phyloP scores from a whole-genome alignment of 2,329 filamentous ascomycete species.

The Leptosphaerulina australis region DNA sequence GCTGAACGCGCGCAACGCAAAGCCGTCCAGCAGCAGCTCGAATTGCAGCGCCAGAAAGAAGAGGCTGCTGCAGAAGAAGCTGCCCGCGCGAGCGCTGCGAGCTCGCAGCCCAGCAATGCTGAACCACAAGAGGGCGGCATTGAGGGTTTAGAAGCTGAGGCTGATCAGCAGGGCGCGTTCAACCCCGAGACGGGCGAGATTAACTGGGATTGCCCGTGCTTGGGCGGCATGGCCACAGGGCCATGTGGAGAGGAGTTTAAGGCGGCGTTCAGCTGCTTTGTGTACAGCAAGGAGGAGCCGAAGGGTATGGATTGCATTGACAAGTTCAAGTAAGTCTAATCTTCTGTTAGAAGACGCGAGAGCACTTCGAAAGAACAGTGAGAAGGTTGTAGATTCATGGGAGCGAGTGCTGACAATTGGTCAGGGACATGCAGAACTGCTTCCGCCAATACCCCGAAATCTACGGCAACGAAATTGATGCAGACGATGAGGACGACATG shows the following conservation, averaged over 20 bases:
- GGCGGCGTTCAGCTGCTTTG: conserved; percentile 96
- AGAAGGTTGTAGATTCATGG: too few relatives aligned
- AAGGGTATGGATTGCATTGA: conserved; percentile 99
- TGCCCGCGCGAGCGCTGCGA: conserved; percentile 15
- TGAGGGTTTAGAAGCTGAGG: conserved; percentile 76
- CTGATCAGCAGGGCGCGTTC: conserved; percentile 86
- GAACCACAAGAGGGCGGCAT: conserved; percentile 46
- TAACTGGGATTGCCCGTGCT: conserved; percentile 98
- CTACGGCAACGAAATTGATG: conserved; percentile 85
- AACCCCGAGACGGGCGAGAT: conserved; percentile 99
- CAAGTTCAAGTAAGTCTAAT: conserved; percentile 81
- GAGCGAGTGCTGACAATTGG: conserved; percentile 10
- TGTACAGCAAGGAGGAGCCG: conserved; percentile 91
- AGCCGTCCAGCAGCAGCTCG: conserved; percentile 38
- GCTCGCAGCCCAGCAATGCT: conserved; percentile 19
- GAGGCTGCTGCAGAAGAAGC: conserved; percentile 12
- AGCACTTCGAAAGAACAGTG: too few relatives aligned
- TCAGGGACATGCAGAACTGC: conserved; percentile 94
- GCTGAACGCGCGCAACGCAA: conserved; percentile 49
- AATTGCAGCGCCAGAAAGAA: conserved; percentile 35
- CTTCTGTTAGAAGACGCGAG: background rate
- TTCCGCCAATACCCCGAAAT: conserved; percentile 92
- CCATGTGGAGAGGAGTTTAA: conserved; percentile 96
- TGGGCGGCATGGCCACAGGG: conserved; percentile 95
- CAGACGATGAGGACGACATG: conserved; percentile 71